Conservation (phyloP, 345 rosid genomes). For the Laguncularia racemosa region DNA sequence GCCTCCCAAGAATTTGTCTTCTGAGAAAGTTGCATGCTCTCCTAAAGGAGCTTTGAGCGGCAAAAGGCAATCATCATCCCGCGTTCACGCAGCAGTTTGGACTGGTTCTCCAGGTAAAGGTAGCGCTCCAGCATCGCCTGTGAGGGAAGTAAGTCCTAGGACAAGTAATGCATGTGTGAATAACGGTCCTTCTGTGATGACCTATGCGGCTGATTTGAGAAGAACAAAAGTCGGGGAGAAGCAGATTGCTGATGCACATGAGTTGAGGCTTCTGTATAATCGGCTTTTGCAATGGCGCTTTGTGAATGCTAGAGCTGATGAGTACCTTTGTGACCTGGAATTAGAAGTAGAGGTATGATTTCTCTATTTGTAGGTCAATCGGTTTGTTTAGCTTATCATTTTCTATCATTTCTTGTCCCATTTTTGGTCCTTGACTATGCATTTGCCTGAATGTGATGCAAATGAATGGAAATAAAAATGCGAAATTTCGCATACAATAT, state of each 20-base stretch:
- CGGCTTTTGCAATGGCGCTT: conserved; percentile 67
- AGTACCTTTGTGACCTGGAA: conserved; percentile 35
- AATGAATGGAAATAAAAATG: no score
- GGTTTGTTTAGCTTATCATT: not conserved
- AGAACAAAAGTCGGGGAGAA: conserved; percentile 56
- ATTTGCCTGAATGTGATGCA: no score
- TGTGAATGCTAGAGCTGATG: conserved; percentile 59
- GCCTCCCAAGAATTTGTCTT: conserved; percentile 34
- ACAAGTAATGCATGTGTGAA: conserved; percentile 30
- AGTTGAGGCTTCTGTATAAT: conserved; percentile 52
- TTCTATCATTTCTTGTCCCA: not conserved
- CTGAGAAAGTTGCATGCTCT: conserved; percentile 38
- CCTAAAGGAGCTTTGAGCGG: conserved; percentile 34
- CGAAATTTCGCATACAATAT: no score
- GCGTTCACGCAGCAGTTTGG: conserved; percentile 34
- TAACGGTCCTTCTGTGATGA: conserved; percentile 47
- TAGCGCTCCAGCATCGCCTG: conserved; percentile 39
- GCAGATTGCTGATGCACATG: conserved; percentile 48
- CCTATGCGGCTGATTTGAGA: conserved; percentile 67
- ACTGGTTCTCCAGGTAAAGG: conserved; percentile 58
- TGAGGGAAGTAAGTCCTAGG: conserved; percentile 51
- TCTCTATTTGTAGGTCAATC: no score
- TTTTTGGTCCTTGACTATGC: not conserved
- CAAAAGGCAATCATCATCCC: conserved; percentile 38
- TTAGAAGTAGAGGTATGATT: conserved; percentile 51